These are phyloP conservation scores for Arthrocladium fulminans DNA, from an alignment of 2,329 filamentous ascomycete genomes.

Conservation along the genomic window DNA sequence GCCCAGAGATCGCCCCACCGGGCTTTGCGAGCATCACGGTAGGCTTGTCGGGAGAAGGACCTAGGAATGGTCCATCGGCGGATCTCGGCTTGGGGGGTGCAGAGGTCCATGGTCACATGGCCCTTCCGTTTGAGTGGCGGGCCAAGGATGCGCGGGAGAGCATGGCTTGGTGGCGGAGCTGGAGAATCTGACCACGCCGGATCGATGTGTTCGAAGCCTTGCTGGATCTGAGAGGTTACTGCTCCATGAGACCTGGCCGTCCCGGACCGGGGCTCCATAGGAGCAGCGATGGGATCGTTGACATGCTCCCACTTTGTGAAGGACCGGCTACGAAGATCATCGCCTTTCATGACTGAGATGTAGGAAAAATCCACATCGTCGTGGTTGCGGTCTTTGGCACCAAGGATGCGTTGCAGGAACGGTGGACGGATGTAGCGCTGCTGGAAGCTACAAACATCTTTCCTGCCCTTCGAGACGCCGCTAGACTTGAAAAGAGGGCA, in stretches of 20 bases:
- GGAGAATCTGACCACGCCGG: slow-evolving; percentile 10
- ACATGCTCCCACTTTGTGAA: slow-evolving; percentile 17
- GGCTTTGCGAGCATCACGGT: slow-evolving; percentile 84
- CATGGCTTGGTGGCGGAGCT: slow-evolving; percentile 16
- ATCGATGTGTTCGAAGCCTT: slow-evolving; percentile 16
- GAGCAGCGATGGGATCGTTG: slow-evolving; percentile 15
- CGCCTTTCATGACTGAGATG: slow-evolving; percentile 71
- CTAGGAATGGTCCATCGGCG: slow-evolving; percentile 91
- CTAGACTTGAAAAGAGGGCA: slow-evolving; percentile 81
- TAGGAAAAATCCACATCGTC: slow-evolving; percentile 91
- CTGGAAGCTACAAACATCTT: slow-evolving; percentile 83
- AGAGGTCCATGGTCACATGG: slow-evolving; percentile 83
- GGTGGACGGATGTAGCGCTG: slow-evolving; percentile 79
- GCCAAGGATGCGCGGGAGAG: slow-evolving; percentile 66
- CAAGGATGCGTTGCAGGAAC: slow-evolving; percentile 70
- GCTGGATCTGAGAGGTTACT: slow-evolving; percentile 10
- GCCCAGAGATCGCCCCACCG: slow-evolving; percentile 94
- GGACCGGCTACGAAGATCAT: slow-evolving; percentile 42
- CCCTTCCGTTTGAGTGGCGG: slow-evolving; percentile 78
- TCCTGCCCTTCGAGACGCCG: slow-evolving; percentile 63
- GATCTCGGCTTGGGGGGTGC: slow-evolving; percentile 73
- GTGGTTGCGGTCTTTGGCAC: slow-evolving; percentile 61
- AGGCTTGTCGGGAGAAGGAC: slow-evolving; percentile 71
- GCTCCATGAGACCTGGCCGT: slow-evolving; percentile 8
- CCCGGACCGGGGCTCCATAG: slow-evolving; percentile 5